Conservation (phyloP, 768 basidiomycete species). For the Boletus insuetus region DNA sequence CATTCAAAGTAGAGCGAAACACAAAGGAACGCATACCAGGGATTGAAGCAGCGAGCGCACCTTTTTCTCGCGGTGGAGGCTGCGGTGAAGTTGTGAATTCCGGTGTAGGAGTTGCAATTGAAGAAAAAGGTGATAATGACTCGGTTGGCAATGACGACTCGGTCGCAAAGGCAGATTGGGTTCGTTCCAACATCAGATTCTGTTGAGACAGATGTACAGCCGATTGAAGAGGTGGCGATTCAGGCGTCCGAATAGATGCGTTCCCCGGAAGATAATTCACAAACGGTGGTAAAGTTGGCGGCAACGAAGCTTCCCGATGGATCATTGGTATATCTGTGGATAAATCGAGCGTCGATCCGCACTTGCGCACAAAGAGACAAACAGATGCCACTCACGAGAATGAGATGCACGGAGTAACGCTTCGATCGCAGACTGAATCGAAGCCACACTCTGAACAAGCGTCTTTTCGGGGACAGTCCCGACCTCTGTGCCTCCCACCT, state of each 20-base stretch:
- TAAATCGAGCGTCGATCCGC: not conserved
- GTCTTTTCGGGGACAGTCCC: not conserved
- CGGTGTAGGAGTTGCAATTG: not conserved
- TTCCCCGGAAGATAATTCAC: not conserved
- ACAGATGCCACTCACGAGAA: slow-evolving; percentile 9
- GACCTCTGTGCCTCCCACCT: not conserved
- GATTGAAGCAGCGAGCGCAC: not conserved
- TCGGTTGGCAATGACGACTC: not conserved
- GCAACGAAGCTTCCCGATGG: not conserved
- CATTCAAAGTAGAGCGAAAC: not conserved
- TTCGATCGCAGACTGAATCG: slow-evolving; percentile 22
- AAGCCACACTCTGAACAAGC: slow-evolving; percentile 12
- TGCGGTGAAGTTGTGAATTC: not conserved
- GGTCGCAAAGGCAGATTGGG: not conserved
- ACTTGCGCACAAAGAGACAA: not conserved
- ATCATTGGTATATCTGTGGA: not conserved
- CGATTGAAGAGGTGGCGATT: not conserved
- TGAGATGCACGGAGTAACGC: slow-evolving; percentile 10
- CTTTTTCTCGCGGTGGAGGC: not conserved
- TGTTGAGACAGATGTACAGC: not conserved
- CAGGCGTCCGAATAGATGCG: not conserved
- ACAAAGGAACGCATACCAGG: not conserved
- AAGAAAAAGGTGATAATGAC: not conserved
- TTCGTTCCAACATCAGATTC: not conserved
- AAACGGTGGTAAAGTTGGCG: not conserved